Conservation (phyloP, 1,284 basidiomycete genomes). For the Vanrija sp. region DNA sequence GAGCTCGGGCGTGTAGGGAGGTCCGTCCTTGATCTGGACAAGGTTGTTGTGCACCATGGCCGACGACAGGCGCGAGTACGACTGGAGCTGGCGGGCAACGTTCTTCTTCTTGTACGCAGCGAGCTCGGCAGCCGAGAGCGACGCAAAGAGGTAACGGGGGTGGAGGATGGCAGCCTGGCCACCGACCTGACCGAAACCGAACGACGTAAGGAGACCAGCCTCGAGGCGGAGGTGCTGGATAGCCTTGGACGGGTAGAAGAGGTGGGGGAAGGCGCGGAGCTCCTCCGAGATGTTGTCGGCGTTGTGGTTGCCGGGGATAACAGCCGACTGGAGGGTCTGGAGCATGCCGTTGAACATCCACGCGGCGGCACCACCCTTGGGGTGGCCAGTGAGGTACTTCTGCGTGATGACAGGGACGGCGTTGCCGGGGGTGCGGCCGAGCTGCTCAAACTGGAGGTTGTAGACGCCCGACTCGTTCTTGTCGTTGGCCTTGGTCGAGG, state of each 20-base stretch:
- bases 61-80: constrained; percentile 90
- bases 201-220: constrained; percentile 89
- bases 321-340: constrained; percentile 78
- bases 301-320: constrained; percentile 95
- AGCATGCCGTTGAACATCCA: constrained; percentile 96
- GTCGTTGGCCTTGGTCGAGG: constrained; percentile 95
- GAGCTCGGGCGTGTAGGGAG: constrained; percentile 83
- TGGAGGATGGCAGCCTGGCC: constrained; percentile 85
- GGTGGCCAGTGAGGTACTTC: constrained; percentile 92
- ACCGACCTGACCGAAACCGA: constrained; percentile 99
- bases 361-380: constrained; percentile 94
- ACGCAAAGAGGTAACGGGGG: constrained; percentile 84
- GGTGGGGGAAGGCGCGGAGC: constrained; percentile 82
- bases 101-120: constrained; percentile 71
- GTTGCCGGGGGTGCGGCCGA: constrained; percentile 86
- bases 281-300: constrained; percentile 93
- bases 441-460: constrained; percentile 85
- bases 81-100: constrained; percentile 63
- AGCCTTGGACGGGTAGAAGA: constrained; percentile 96
- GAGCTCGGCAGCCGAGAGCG: constrained; percentile 69
- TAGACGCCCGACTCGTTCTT: constrained; percentile 97
- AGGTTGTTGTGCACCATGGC: constrained; percentile 91
- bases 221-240: constrained; percentile 90
- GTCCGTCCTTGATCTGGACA: constrained; percentile 91
- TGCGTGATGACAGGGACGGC: constrained; percentile 96